Evolutionary conservation across 2,329 filamentous ascomycete species (phyloP), one percentile per base, ranked within the genome.

Genomic region (Cladophialophora yegresii): DNA sequence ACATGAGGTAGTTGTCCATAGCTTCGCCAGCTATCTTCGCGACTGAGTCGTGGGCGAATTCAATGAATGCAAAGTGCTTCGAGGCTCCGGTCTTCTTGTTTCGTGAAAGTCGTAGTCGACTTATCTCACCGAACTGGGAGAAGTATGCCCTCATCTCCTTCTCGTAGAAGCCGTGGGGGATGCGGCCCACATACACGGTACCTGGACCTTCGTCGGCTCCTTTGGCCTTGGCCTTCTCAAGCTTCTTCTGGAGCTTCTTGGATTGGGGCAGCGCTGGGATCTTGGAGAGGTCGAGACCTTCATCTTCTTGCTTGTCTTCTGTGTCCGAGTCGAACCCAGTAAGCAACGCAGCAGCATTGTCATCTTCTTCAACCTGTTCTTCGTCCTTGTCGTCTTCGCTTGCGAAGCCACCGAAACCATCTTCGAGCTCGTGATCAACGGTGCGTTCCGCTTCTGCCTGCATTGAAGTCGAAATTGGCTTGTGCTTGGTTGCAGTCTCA

Each of bases 1-100:
- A 98, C 74, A 99, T 84, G 45, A 98, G 86, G 78, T 99, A 99
- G 79, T 93, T 96, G 82, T 97, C 87, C 95, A 99, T 99, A 23
- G 95, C 96, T 80, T 92, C 91, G 56, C 91, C 89, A 32, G 96
- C 93, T 71, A 98, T 92, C 72, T 91, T 89, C 45, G 95, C 93
- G n/a, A 92, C 90, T 63, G 92, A 88, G 36, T 83, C 80, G 6
- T 85, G 86, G 2, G 80, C 79, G 74, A 99, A 99, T 79, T 99
- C 92, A 73, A 99, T 85, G 77, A 97, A 99, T 33, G 92, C 95
- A 74, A 90, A 96, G 82, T 98, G 95, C 82, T 95, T 96, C 76
- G 90, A 92, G 64, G 87, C 87, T 62, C 95, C 95, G 0, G 93
- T 98, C 77, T 89, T 89, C 78, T 90, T 92, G 83, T 96, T 98